A percentile compares a stretch with the other conserved stretches of the same genome.
Evolutionary conservation across 495 filamentous ascomycete species (phyloP).

Genomic region (Patellaria atrata): DNA sequence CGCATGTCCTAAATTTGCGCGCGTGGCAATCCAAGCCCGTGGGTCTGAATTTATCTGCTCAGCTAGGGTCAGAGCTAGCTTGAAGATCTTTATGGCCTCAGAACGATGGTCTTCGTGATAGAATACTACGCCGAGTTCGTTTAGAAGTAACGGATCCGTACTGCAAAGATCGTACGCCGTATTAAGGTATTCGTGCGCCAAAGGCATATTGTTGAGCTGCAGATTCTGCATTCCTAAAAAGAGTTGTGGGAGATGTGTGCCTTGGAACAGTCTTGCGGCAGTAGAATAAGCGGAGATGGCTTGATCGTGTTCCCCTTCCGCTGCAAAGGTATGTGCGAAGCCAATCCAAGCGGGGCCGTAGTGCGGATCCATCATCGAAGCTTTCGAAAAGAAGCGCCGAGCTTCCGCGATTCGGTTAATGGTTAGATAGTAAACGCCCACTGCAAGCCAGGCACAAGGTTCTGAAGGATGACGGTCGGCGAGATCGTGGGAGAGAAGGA

Average conservation of each 20-base stretch:
- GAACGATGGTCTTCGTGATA: constrained; percentile 78
- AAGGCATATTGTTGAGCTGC: constrained; percentile 81
- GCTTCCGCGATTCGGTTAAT: constrained; percentile 86
- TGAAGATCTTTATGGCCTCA: constrained; percentile 59
- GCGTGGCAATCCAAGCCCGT: constrained; percentile 71
- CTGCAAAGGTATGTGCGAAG: constrained; percentile 98
- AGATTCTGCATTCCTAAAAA: constrained; percentile 98
- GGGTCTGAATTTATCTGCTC: constrained; percentile 67
- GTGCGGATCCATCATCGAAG: constrained; percentile 91
- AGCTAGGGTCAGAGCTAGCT: constrained; percentile 57
- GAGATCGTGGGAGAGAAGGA: constrained; percentile 86
- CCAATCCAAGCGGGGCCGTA: constrained; percentile 98
- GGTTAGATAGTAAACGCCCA: constrained; percentile 87
- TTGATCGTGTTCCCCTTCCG: constrained; percentile 98
- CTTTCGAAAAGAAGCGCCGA: constrained; percentile 90
- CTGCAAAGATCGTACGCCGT: constrained; percentile 65
- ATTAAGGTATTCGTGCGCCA: constrained; percentile 91
- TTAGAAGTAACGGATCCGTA: constrained; percentile 77
- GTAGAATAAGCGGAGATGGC: constrained; percentile 97
- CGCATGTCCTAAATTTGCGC: constrained; percentile 80
- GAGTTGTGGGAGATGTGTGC: constrained; percentile 88
- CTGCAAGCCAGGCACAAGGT: constrained; percentile 79
- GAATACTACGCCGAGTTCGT: constrained; percentile 86
- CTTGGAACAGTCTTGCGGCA: constrained; percentile 87
- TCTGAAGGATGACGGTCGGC: constrained; percentile 86